Base-by-base conservation (phyloP, 2,329 filamentous ascomycete species). In the Pyrenophora seminiperda region DNA sequence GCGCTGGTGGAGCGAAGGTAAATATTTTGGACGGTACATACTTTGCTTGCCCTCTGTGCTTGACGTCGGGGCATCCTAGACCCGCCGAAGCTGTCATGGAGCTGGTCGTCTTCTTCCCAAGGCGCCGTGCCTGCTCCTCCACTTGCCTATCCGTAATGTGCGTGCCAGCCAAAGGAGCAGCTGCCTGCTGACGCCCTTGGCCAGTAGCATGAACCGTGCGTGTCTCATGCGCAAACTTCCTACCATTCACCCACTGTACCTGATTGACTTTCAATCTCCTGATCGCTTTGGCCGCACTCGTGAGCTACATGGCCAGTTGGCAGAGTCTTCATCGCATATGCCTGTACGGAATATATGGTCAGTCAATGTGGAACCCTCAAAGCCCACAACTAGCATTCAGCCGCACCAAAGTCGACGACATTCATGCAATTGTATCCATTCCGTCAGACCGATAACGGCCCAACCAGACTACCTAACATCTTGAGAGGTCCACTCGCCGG, bases 1-100 rank as follows among this genome's bases (percentile, higher is more conserved):
- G 41, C 50, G 59, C 60, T 59, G 53, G 72, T 75, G 73, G 72
- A 71, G 73, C 70, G 67, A 73, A 71, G 76, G 76, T 72, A 78
- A 78, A 77, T 76, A 71, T 67, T 68, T 72, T 62, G 57, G 73
- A 74, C 74, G 75, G 61, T 62, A 77, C 74, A 77, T 72, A 69
- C 27, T 42, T 42, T 36, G 24, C 18, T 42, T 48, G 30, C 19
- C 4, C 17, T 43, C 22, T 19, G 29, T 5, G 15, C 24, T 11
- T 15, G 15, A 17, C 37, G 36, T 46, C n/a, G 32, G 38, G 33
- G 3, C 36, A 34, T 34, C 37, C 36, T 38, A 15, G 22, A 13
- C 41, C 20, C 20, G 7, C 20, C 7, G 20, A 22, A 22, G 20
- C 20, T 22, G 20, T 22, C 4, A 22, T 22, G 4, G 20, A 7